A percentile compares a stretch with the other conserved stretches of the same genome.
phyloP scores from a whole-genome alignment of 495 filamentous ascomycete genomes.

The Pseudoneurospora amorphoporcata region DNA sequence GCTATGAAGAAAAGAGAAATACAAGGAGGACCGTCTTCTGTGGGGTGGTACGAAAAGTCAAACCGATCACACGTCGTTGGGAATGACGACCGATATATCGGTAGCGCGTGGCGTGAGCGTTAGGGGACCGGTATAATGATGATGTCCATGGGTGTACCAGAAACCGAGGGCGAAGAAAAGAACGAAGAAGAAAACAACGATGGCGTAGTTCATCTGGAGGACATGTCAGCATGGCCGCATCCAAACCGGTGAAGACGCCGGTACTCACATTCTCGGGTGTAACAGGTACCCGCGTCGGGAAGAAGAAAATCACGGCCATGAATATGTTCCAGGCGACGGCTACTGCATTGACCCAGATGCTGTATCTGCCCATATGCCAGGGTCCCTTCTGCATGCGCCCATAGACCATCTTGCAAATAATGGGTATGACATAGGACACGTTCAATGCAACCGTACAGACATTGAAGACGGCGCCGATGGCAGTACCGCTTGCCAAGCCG shows the following conservation, averaged over 20 bases:
- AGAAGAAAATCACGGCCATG: slow-evolving; percentile 50
- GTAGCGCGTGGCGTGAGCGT: slow-evolving; percentile 1
- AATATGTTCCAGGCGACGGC: slow-evolving; percentile 51
- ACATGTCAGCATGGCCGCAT: not conserved
- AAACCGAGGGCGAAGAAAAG: slow-evolving; percentile 33
- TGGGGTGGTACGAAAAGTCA: not conserved
- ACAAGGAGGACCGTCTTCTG: not conserved
- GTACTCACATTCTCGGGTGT: slow-evolving; percentile 29
- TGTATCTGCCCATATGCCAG: slow-evolving; percentile 46
- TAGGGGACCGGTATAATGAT: slow-evolving; percentile 44
- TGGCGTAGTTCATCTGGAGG: slow-evolving; percentile 33
- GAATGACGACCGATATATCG: not conserved
- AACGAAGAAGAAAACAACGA: slow-evolving; percentile 38
- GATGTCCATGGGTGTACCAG: slow-evolving; percentile 39
- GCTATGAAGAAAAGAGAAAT: not conserved
- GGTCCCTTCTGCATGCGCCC: slow-evolving; percentile 48
- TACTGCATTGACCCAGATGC: slow-evolving; percentile 38
- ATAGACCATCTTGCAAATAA: slow-evolving; percentile 50
- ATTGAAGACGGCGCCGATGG: slow-evolving; percentile 54
- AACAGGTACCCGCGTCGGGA: slow-evolving; percentile 47
- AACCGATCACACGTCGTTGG: not conserved
- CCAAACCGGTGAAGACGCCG: not conserved
- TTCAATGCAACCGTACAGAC: slow-evolving; percentile 54
- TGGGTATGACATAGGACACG: slow-evolving; percentile 51
- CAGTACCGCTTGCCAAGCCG: slow-evolving; percentile 49